Evolutionary conservation across 78 protist genomes (phyloP).

Genomic region (Chrysochromulina parva): DNA sequence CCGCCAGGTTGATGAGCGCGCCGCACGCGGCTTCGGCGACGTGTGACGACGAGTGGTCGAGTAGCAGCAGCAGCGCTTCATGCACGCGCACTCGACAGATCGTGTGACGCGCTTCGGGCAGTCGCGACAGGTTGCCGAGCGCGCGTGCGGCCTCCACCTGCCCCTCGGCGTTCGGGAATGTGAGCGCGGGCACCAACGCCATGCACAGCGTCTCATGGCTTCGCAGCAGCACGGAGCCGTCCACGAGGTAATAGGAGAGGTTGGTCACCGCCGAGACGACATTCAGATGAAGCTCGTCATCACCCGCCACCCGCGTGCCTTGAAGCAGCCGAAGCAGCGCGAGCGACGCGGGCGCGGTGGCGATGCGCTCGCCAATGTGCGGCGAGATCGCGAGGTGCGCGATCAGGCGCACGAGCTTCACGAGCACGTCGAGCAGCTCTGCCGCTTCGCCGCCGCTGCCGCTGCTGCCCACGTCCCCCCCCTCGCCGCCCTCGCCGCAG

Average conservation of each 20-base stretch:
- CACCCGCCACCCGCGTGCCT: too few species aligned
- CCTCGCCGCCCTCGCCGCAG: too few species aligned
- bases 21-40: slow-evolving; percentile 37
- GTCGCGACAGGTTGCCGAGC: slow-evolving; percentile 51
- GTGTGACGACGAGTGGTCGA: neutral
- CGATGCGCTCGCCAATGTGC: neutral
- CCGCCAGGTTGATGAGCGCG: slow-evolving; percentile 44
- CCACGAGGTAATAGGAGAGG: slow-evolving; percentile 25
- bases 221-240: neutral
- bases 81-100: slow-evolving; percentile 6
- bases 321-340: neutral
- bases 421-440: neutral
- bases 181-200: neutral
- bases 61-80: slow-evolving; percentile 31
- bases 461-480: too few species aligned
- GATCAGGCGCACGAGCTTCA: slow-evolving; percentile 28
- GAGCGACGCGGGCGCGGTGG: neutral
- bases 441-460: neutral
- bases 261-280: slow-evolving; percentile 30
- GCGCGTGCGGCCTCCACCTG: slow-evolving; percentile 43
- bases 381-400: neutral
- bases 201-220: neutral
- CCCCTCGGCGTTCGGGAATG: slow-evolving; percentile 30
- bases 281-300: slow-evolving; percentile 40
- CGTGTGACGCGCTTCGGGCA: neutral